phyloP scores from a whole-genome alignment of 441 rosid genomes.

The California macrophylla region DNA sequence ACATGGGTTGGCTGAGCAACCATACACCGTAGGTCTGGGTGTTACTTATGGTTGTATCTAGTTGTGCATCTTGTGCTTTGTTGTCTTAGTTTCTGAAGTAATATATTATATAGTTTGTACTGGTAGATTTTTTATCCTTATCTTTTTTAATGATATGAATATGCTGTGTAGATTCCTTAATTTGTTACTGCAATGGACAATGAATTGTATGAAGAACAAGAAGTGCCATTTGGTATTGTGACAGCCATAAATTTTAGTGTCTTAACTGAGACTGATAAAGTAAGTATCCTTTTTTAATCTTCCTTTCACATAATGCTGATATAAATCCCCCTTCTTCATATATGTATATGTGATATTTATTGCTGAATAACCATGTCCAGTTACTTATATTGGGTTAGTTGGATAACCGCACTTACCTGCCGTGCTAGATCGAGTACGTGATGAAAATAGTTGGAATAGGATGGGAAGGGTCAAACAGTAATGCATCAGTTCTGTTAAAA shows the following conservation, averaged over 20 bases:
- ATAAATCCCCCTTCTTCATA: background rate
- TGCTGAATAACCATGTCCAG: background rate
- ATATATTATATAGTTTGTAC: background rate
- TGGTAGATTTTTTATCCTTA: background rate
- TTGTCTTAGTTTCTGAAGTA: background rate
- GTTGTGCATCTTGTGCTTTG: background rate
- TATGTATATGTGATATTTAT: background rate
- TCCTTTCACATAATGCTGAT: background rate
- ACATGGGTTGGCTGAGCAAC: background rate
- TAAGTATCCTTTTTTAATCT: slow-evolving; percentile 20
- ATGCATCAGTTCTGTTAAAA: background rate
- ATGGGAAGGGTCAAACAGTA: background rate
- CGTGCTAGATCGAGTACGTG: background rate
- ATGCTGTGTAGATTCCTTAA: slow-evolving; percentile 22
- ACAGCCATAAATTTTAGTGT: slow-evolving; percentile 48
- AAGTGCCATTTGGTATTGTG: slow-evolving; percentile 42
- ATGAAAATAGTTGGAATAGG: background rate
- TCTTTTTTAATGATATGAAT: slow-evolving; percentile 11
- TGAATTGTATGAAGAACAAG: slow-evolving; percentile 32
- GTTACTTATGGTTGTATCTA: background rate
- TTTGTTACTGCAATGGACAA: slow-evolving; percentile 22
- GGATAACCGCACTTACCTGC: background rate
- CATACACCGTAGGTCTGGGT: background rate
- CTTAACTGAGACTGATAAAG: slow-evolving; percentile 47
- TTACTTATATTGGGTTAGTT: background rate